Evolutionary conservation across 805 yeast species (phyloP).

Genomic region (Yamadazyma akitaensis): DNA sequence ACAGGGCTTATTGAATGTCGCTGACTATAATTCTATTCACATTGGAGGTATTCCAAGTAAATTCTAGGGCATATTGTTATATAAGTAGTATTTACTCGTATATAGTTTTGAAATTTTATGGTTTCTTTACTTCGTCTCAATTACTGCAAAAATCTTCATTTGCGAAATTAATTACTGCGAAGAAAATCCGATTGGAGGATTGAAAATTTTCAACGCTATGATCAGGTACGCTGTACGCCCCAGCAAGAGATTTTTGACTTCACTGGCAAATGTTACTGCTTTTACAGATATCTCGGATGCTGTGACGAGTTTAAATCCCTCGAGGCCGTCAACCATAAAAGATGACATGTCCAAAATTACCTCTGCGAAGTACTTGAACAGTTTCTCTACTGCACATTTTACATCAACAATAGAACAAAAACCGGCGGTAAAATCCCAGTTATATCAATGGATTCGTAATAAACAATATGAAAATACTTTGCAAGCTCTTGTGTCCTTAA

Average conservation of each 20-base stretch:
- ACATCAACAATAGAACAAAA: constrained; percentile 9
- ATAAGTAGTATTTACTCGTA: neutral
- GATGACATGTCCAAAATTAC: constrained; percentile 1
- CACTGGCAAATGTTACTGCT: neutral
- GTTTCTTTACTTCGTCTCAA: neutral
- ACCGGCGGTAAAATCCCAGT: constrained; percentile 11
- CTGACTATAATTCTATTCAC: constrained; percentile 42
- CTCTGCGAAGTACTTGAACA: constrained; percentile 9
- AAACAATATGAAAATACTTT: constrained; percentile 15
- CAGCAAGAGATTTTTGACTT: constrained; percentile 2
- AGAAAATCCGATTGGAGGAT: neutral
- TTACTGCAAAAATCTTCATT: neutral
- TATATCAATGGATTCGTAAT: constrained; percentile 15
- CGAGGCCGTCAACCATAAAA: neutral
- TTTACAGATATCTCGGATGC: neutral
- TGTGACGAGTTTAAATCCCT: neutral
- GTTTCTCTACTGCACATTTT: constrained; percentile 15
- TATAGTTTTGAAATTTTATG: neutral
- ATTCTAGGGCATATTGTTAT: neutral
- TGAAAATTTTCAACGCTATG: constrained; percentile 6
- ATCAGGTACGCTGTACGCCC: constrained; percentile 5
- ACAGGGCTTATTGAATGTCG: constrained; percentile 52
- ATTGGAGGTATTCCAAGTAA: constrained; percentile 8
- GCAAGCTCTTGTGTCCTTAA: constrained; percentile 13
- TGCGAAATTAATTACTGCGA: constrained; percentile 1